Conservation (phyloP, 306 rosid genomes). For the Vicia villosa region DNA sequence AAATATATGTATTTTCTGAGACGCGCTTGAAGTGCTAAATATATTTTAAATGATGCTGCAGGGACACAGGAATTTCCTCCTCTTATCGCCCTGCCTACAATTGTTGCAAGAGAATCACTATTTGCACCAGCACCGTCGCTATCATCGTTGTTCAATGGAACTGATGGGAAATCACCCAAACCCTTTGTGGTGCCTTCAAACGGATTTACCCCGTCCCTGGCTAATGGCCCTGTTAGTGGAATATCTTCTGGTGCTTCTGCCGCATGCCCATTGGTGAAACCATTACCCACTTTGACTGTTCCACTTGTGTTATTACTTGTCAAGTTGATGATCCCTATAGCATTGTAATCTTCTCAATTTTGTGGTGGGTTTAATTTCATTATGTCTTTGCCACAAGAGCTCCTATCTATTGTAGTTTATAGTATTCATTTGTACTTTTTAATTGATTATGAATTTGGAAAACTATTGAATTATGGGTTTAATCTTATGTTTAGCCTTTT, state of each 20-base stretch:
- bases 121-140: constrained; percentile 84
- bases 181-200: constrained; percentile 59
- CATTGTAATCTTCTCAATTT: constrained; percentile 50
- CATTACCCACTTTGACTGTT: constrained; percentile 46
- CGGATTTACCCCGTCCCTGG: constrained; percentile 67
- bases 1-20: not conserved
- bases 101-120: constrained; percentile 50
- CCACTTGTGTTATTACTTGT: constrained; percentile 47
- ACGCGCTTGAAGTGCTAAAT: constrained; percentile 29
- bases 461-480: constrained; percentile 34
- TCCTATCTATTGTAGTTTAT: constrained; percentile 38
- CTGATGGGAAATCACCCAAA: constrained; percentile 47
- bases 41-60: constrained; percentile 46
- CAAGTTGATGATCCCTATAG: constrained; percentile 47
- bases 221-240: constrained; percentile 64
- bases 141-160: constrained; percentile 59
- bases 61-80: constrained; percentile 80
- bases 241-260: constrained; percentile 58
- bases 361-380: constrained; percentile 42
- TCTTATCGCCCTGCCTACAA: constrained; percentile 74
- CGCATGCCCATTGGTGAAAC: constrained; percentile 63
- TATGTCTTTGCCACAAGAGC: constrained; percentile 30
- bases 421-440: constrained; percentile 42
- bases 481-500: constrained; percentile 25
- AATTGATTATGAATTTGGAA: constrained; percentile 47